Conservation (phyloP, 805 yeast species). For the Barnettozyma wickerhamii region DNA sequence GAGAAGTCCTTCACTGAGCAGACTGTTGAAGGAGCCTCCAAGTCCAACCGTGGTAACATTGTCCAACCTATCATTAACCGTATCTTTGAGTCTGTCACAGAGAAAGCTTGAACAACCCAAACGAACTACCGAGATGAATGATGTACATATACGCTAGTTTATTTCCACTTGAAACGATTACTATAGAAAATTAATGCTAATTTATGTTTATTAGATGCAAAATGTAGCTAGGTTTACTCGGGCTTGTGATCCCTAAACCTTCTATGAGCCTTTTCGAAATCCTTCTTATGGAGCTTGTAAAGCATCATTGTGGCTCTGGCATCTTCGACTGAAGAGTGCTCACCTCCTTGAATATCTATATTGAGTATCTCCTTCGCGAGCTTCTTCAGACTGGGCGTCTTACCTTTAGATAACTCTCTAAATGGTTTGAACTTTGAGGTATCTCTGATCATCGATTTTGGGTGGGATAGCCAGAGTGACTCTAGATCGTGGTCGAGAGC, state of each 20-base stretch:
- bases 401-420: constrained; percentile 56
- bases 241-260: neutral
- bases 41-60: neutral
- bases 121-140: too few relatives aligned
- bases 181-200: too few relatives aligned
- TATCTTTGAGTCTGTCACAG: constrained; percentile 7
- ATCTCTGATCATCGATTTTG: constrained; percentile 60
- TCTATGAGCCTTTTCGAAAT: constrained; percentile 45
- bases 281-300: constrained; percentile 58
- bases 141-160: too few relatives aligned
- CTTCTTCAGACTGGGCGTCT: constrained; percentile 69
- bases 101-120: neutral
- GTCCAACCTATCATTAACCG: constrained; percentile 8
- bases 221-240: too few relatives aligned
- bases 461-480: constrained; percentile 63
- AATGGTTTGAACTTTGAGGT: constrained; percentile 63
- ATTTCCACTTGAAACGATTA: too few relatives aligned
- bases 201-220: too few relatives aligned
- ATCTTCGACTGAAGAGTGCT: constrained; percentile 88
- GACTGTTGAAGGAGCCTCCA: neutral
- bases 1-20: neutral
- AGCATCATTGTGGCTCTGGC: constrained; percentile 84
- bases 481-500: constrained; percentile 77
- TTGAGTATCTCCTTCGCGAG: constrained; percentile 53
- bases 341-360: constrained; percentile 62